Base-by-base conservation (phyloP, 495 filamentous ascomycete genomes). In the Articulospora tetracladia region DNA sequence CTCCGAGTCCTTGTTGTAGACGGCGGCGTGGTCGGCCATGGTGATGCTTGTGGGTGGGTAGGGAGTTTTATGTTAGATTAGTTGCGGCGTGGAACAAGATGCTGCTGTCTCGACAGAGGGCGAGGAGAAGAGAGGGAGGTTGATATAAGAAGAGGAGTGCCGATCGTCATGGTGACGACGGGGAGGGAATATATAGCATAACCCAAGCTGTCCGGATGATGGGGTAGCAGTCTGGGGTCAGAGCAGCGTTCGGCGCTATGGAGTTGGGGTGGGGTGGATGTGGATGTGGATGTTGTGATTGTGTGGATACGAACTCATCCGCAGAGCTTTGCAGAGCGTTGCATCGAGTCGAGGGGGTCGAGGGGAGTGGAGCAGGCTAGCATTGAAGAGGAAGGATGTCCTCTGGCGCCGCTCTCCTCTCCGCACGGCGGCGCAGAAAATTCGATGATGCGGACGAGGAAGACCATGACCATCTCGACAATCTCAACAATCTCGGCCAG, bases 211-310 rank as follows among this genome's bases (percentile, higher is more conserved):
- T 34, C 22, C 60, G 60, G 60, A 63, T 63, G 50, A 58, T 55
- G 60, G 60, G 55, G 60, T 61, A 61, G 41, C 60, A 34, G 39
- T 47, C 55, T 39, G 55, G 60, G 60, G 60, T 58, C 12, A 52
- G 13, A 17, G 56, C 53, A 36, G 17, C n/a, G n/a, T n/a, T n/a
- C n/a, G n/a, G n/a, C n/a, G n/a, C n/a, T n/a, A n/a, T n/a, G n/a
- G n/a, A n/a, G n/a, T n/a, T n/a, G n/a, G n/a, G n/a, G n/a, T n/a
- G n/a, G n/a, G n/a, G n/a, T n/a, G n/a, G n/a, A n/a, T n/a, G n/a
- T n/a, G n/a, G n/a, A n/a, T n/a, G n/a, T n/a, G n/a, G n/a, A 23
- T n/a, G 36, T 24, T 6, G 59, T 32, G 3, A 13, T 17, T 17
- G 15, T 44, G 22, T 47, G 50, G 60, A 47, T 52, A 23, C 39